phyloP scores from a whole-genome alignment of 768 basidiomycete genomes.

The Hysterangium stoloniferum region DNA sequence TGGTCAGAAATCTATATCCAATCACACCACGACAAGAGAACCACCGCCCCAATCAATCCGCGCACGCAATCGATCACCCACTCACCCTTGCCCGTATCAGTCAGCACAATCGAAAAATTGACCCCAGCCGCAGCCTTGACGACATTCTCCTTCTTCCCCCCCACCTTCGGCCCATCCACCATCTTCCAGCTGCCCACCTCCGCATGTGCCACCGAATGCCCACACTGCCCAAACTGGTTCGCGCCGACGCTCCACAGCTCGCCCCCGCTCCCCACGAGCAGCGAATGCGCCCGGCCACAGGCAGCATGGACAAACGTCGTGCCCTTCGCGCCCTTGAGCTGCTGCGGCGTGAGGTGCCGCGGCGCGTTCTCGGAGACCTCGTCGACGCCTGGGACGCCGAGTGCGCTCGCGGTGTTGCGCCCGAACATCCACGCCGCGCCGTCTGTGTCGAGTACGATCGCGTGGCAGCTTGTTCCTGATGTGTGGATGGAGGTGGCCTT shows the following conservation, averaged over 20 bases:
- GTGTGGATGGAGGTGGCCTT: slow-evolving; percentile 65
- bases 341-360: slow-evolving; percentile 45
- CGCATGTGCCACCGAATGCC: slow-evolving; percentile 49
- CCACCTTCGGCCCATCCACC: slow-evolving; percentile 49
- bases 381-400: slow-evolving; percentile 53
- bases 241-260: slow-evolving; percentile 77
- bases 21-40: slow-evolving; percentile 9
- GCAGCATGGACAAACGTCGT: slow-evolving; percentile 74
- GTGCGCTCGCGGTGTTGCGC: slow-evolving; percentile 61
- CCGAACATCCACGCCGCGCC: slow-evolving; percentile 90
- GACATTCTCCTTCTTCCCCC: slow-evolving; percentile 56
- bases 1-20: background rate
- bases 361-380: slow-evolving; percentile 72
- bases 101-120: slow-evolving; percentile 77
- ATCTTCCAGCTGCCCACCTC: slow-evolving; percentile 62
- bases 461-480: slow-evolving; percentile 70
- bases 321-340: slow-evolving; percentile 52
- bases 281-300: slow-evolving; percentile 72
- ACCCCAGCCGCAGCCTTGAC: slow-evolving; percentile 74
- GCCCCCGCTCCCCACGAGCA: slow-evolving; percentile 78
- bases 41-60: background rate
- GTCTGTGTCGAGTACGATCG: slow-evolving; percentile 61
- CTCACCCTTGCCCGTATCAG: slow-evolving; percentile 72
- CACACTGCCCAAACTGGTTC: slow-evolving; percentile 81
- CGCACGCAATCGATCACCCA: slow-evolving; percentile 2